Conservation (phyloP, 2,329 filamentous ascomycete species). For the Venturia oleaginea region DNA sequence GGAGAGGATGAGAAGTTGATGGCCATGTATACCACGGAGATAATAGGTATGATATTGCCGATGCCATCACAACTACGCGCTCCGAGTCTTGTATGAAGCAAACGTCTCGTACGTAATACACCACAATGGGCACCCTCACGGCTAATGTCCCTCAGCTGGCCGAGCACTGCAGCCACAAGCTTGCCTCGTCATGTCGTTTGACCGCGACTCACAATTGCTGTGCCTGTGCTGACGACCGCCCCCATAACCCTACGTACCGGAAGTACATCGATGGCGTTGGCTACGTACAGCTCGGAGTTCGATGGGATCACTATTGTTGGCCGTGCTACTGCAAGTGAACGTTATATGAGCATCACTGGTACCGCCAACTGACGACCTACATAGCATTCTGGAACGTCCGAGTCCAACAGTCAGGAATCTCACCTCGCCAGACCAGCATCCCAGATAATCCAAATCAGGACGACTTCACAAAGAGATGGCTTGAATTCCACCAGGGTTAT, state of each 20-base stretch:
- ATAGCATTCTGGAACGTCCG: constrained; percentile 41
- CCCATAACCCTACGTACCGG: constrained; percentile 35
- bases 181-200: constrained; percentile 33
- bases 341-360: background rate
- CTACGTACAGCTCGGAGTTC: constrained; percentile 37
- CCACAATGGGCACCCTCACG: constrained; percentile 31
- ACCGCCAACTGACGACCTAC: background rate
- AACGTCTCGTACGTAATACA: constrained; percentile 16
- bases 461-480: constrained; percentile 38
- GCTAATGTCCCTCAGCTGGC: constrained; percentile 28
- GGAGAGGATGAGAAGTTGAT: background rate
- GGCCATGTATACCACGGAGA: background rate
- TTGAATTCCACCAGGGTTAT: constrained; percentile 41
- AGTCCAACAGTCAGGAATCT: constrained; percentile 31
- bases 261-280: constrained; percentile 44
- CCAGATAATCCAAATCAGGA: constrained; percentile 39
- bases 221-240: constrained; percentile 31
- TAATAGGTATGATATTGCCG: background rate
- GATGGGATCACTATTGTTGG: constrained; percentile 45
- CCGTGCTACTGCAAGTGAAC: constrained; percentile 35
- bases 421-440: constrained; percentile 36
- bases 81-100: too few relatives aligned
- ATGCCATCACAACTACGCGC: background rate
- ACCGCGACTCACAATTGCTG: constrained; percentile 32
- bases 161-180: constrained; percentile 32